Base-by-base conservation (phyloP, 768 basidiomycete genomes). In the Leccinum disarticulatum region DNA sequence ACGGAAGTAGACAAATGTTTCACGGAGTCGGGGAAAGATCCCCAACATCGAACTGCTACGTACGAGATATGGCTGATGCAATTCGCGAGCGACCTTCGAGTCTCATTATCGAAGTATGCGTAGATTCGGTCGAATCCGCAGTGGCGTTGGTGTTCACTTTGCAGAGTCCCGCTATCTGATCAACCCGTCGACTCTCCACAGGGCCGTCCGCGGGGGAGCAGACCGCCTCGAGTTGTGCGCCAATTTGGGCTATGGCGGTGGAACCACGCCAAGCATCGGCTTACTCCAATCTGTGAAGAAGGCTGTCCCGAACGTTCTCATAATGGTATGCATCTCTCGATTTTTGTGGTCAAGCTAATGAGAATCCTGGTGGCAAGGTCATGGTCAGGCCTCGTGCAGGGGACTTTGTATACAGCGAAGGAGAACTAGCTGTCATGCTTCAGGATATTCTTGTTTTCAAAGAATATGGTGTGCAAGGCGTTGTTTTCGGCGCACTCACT, bases 381-480 rank as follows among this genome's bases (percentile, higher is more conserved):
- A 92, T 95, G 90, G 78, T 94, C 58, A 83, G 92, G 36, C 91
- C 92, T 10, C 81, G 92, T 30, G 76, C 80, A 3, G 93, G 93
- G 0, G 90, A 92, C 70, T 94, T 95, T 70, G 68, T 86, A 4
- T 95, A 93, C 70, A 80, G 86, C 3, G 71, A 81, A 9, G 73
- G 74, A 8, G 93, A 95, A 69, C 58, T 91, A 5, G 77, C 79
- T 11, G 84, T 90, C 54, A 94, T 94, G 87, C 65, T 85, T 33
- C 85, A 87, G 67, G 93, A 94, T 66, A 86, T 91, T 51, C 76
- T 71, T 10, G 61, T 77, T 17, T 87, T 90, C 75, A 89, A 83
- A 65, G 71, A 78, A 28, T 69, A 78, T 53, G 82, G 80, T 10
- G 80, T 87, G 19, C 78, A 79, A 50, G 88, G 91, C 14, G 79